Conservation (phyloP, 768 basidiomycete genomes). For the Gymnopilus junonius region DNA sequence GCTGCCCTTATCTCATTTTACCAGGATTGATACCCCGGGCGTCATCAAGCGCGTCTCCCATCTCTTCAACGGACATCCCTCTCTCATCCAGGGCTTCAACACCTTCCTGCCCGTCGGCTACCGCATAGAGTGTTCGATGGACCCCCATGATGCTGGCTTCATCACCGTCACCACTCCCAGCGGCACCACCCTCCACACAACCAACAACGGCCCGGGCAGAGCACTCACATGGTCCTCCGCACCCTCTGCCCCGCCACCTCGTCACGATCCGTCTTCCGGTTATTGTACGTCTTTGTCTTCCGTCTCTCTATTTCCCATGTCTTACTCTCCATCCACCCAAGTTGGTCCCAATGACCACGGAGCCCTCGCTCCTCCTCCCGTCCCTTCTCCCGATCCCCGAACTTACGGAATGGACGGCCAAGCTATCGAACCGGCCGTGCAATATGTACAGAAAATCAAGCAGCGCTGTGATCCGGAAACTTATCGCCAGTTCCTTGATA, state of each 20-base stretch:
- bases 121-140: conserved; percentile 80
- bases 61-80: conserved; percentile 88
- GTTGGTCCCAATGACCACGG: conserved; percentile 4
- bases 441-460: conserved; percentile 97
- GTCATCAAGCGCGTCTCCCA: conserved; percentile 81
- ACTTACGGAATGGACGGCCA: conserved; percentile 41
- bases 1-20: background rate
- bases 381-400: conserved; percentile 39
- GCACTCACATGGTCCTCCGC: conserved; percentile 44
- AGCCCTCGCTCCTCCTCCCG: conserved; percentile 9
- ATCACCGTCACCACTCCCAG: conserved; percentile 82
- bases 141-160: conserved; percentile 62
- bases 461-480: conserved; percentile 90
- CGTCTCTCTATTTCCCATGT: background rate
- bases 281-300: conserved; percentile 9
- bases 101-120: conserved; percentile 96
- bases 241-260: conserved; percentile 13
- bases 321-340: background rate
- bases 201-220: conserved; percentile 46
- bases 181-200: conserved; percentile 64
- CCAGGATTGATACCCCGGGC: conserved; percentile 88
- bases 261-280: conserved; percentile 14
- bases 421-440: conserved; percentile 79
- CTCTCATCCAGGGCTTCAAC: conserved; percentile 97
- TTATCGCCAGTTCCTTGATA: conserved; percentile 79